Conservation (phyloP, 2,329 filamentous ascomycete genomes). For the Bipolaris bicolor region DNA sequence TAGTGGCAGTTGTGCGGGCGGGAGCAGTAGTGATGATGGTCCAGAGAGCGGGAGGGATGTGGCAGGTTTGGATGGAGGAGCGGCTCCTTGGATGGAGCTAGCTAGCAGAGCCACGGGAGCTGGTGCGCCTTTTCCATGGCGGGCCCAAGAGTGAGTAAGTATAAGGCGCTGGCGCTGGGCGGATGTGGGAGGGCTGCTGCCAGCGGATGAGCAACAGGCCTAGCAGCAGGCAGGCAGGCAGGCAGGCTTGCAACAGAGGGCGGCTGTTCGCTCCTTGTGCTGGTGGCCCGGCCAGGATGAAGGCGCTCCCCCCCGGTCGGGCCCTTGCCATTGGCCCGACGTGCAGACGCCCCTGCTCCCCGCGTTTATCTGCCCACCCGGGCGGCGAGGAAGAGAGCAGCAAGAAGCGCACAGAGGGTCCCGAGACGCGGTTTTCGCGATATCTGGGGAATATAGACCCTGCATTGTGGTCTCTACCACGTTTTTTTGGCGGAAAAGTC, state of each 20-base stretch:
- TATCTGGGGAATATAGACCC: conserved; percentile 26
- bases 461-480: conserved; percentile 34
- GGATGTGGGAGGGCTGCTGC: conserved; percentile 32
- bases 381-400: conserved; percentile 19
- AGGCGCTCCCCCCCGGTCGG: conserved; percentile 17
- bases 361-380: conserved; percentile 31
- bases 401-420: conserved; percentile 29
- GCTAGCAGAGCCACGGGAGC: conserved; percentile 30
- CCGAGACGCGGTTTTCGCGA: conserved; percentile 37
- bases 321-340: conserved; percentile 19
- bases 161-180: conserved; percentile 34
- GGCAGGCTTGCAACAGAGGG: conserved; percentile 27
- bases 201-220: conserved; percentile 33
- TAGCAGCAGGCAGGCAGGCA: too few species aligned
- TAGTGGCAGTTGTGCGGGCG: background rate
- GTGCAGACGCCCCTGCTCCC: conserved; percentile 26
- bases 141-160: conserved; percentile 43
- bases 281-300: conserved; percentile 26
- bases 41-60: background rate
- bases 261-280: conserved; percentile 38
- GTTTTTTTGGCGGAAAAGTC: conserved; percentile 43
- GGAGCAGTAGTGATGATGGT: background rate
- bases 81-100: conserved; percentile 15
- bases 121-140: conserved; percentile 33
- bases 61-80: conserved; percentile 12